Conservation (phyloP, 148 eudicot genomes). For the Fagopyrum tataricum region DNA sequence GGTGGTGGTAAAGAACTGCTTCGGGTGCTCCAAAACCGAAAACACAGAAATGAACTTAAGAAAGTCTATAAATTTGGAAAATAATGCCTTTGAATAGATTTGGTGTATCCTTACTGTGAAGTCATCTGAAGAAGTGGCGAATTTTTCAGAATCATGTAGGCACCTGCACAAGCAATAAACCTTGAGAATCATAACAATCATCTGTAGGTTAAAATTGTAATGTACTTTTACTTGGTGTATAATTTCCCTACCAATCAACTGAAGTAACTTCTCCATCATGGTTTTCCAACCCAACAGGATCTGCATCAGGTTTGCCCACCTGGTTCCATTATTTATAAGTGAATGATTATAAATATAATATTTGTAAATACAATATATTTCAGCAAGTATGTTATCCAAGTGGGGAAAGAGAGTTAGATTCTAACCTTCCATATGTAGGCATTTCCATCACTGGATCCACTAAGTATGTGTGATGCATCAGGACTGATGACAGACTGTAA, state of each 20-base stretch:
- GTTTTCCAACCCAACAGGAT: conserved; percentile 51
- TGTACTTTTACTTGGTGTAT: background rate
- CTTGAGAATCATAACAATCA: background rate
- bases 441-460: conserved; percentile 86
- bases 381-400: background rate
- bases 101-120: conserved; percentile 52
- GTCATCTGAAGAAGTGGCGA: conserved; percentile 91
- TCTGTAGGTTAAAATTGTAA: background rate
- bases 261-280: conserved; percentile 93
- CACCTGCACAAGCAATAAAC: conserved; percentile 45
- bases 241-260: conserved; percentile 69
- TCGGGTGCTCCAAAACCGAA: conserved; percentile 66
- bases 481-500: conserved; percentile 82
- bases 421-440: conserved; percentile 92
- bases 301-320: conserved; percentile 62
- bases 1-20: conserved; percentile 47
- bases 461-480: conserved; percentile 75
- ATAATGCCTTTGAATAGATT: background rate
- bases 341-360: background rate
- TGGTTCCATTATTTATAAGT: conserved; percentile 15
- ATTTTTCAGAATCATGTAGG: conserved; percentile 60
- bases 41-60: background rate
- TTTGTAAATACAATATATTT: too few relatives aligned
- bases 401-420: background rate
- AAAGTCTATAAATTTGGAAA: background rate